phyloP scores from a whole-genome alignment of 73 alveolate genomes.

The Tetrahymena borealis region DNA sequence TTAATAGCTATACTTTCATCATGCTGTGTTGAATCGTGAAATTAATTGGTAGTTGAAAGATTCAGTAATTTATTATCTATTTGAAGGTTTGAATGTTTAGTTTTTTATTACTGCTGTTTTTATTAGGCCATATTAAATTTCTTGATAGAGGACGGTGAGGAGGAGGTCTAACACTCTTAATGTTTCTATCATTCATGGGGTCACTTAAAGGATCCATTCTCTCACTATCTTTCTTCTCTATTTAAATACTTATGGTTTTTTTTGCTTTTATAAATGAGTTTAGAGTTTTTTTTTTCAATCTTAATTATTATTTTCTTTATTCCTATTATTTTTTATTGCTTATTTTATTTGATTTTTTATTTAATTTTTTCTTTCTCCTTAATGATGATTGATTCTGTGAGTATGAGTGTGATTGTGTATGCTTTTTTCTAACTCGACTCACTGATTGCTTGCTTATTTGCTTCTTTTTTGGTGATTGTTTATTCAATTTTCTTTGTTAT shows the following conservation, averaged over 20 bases:
- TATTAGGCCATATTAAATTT: conserved; percentile 53
- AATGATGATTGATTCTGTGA: background rate
- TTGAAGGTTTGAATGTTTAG: background rate
- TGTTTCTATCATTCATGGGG: conserved; percentile 50
- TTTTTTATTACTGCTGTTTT: conserved; percentile 3
- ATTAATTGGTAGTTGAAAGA: background rate
- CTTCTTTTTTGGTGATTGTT: no score
- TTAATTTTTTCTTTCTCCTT: background rate
- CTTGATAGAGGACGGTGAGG: conserved; percentile 61
- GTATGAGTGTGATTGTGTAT: background rate
- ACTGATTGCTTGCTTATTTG: no score
- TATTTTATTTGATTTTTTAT: background rate
- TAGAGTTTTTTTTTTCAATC: background rate
- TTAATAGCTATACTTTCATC: no score
- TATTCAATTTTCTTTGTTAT: no score
- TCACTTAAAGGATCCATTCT: conserved; percentile 54
- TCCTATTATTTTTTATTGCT: background rate
- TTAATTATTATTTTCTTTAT: background rate
- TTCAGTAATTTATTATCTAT: background rate
- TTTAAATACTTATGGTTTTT: background rate
- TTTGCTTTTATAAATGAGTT: background rate
- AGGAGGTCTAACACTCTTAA: conserved; percentile 59
- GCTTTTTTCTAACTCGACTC: no score
- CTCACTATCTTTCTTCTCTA: background rate
- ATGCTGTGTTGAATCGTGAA: no score